A percentile compares a stretch with the other conserved stretches of the same genome.
These are phyloP conservation scores for Yamadazyma buinensis DNA, from an alignment of 1,139 yeast species.

Conservation along the genomic window DNA sequence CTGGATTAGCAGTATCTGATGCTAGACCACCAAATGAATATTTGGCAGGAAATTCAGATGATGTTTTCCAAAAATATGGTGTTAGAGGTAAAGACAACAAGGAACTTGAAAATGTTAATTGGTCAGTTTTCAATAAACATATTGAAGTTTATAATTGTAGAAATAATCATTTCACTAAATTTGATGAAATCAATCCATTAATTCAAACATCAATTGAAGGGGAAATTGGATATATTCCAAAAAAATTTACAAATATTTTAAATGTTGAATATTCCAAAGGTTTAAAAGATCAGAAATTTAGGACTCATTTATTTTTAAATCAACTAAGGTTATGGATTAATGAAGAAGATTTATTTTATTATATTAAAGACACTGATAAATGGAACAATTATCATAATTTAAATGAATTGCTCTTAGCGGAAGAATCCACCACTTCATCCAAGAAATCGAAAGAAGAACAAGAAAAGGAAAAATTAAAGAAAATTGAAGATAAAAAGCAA, in stretches of 20 bases:
- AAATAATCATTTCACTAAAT: constrained; percentile 23
- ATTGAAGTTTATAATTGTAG: constrained; percentile 33
- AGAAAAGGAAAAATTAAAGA: constrained; percentile 2
- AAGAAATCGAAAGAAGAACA: constrained; percentile 11
- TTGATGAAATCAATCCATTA: constrained; percentile 24
- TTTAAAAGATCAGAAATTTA: constrained; percentile 17
- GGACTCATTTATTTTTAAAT: constrained; percentile 24
- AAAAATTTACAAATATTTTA: constrained; percentile 24
- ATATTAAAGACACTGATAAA: constrained; percentile 17
- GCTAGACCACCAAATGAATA: constrained; percentile 23
- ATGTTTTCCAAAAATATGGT: constrained; percentile 8
- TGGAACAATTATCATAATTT: constrained; percentile 27
- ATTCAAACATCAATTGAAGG: constrained; percentile 30
- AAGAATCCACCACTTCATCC: too few relatives aligned
- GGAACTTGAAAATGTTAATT: constrained; percentile 2
- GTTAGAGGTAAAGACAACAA: constrained; percentile 8
- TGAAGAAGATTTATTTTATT: constrained; percentile 19
- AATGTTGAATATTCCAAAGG: constrained; percentile 31
- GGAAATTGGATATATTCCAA: constrained; percentile 38
- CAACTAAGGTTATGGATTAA: constrained; percentile 31
- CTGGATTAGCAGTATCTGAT: constrained; percentile 23
- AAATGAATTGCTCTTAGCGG: too few relatives aligned
- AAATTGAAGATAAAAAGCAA: constrained; percentile 4
- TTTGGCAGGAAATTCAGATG: constrained; percentile 6
- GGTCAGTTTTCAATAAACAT: constrained; percentile 15